phyloP scores from a whole-genome alignment of 1,139 yeast species.

The Diutina pseudorugosa region DNA sequence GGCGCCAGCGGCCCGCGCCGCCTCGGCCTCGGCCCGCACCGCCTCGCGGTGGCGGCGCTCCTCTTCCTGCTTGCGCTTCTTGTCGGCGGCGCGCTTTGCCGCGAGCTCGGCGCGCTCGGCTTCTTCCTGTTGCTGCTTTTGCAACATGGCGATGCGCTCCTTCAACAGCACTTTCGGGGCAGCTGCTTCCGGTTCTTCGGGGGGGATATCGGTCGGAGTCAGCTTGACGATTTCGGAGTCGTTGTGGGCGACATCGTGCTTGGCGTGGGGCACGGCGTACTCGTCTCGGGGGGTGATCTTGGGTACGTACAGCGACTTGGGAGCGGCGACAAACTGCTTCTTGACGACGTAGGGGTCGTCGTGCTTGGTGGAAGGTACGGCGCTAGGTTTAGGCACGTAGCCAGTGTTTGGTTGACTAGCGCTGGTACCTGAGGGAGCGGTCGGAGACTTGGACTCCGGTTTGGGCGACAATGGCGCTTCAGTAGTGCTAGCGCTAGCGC shows the following conservation, averaged over 20 bases:
- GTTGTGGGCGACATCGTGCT: constrained; percentile 12
- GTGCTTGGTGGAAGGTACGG: constrained; percentile 9
- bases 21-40: not conserved
- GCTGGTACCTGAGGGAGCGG: not conserved
- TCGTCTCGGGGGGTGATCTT: constrained; percentile 29
- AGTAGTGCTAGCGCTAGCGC: not conserved
- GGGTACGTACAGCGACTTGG: constrained; percentile 34
- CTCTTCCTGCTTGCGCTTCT: constrained; percentile 10
- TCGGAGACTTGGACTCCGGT: not conserved
- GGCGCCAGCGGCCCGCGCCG: not conserved
- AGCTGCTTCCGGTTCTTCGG: constrained; percentile 26
- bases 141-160: constrained; percentile 77
- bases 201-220: constrained; percentile 10
- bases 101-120: constrained; percentile 64
- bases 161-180: constrained; percentile 72
- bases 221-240: constrained; percentile 16
- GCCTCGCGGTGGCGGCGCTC: constrained; percentile 7
- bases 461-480: too few species aligned
- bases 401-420: not conserved
- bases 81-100: constrained; percentile 7
- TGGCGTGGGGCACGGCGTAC: constrained; percentile 21
- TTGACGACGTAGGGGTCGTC: constrained; percentile 32
- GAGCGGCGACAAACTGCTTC: constrained; percentile 30
- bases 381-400: constrained; percentile 7
- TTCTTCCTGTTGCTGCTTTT: constrained; percentile 72